These are phyloP conservation scores for Saccharum officinarum DNA, from an alignment of 176 grass and related monocot species.

Conservation along the genomic window DNA sequence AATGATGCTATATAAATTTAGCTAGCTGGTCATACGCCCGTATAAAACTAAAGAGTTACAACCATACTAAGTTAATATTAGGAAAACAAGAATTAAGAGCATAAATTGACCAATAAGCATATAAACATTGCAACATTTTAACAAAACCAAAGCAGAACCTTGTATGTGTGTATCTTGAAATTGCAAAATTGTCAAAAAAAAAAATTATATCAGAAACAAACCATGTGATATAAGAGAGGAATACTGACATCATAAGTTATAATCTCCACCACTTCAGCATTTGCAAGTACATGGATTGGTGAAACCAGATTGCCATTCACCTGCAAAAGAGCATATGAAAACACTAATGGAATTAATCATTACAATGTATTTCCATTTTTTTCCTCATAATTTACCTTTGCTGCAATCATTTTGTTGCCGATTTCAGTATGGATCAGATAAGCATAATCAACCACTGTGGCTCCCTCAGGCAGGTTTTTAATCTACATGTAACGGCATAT, in stretches of 20 bases:
- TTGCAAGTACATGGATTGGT: slow-evolving; percentile 82
- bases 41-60: slow-evolving; percentile 21
- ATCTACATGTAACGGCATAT: slow-evolving; percentile 51
- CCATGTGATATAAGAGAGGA: slow-evolving; percentile 27
- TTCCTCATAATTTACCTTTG: slow-evolving; percentile 67
- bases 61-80: slow-evolving; percentile 8
- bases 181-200: slow-evolving; percentile 9
- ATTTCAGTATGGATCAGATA: slow-evolving; percentile 99
- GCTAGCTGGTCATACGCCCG: not conserved
- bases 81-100: slow-evolving; percentile 7
- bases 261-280: slow-evolving; percentile 99
- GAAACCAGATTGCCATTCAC: slow-evolving; percentile 95
- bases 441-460: slow-evolving; percentile 98
- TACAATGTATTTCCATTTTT: slow-evolving; percentile 12
- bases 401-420: slow-evolving; percentile 93
- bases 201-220: slow-evolving; percentile 29
- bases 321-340: slow-evolving; percentile 61
- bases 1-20: not conserved
- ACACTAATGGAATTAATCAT: slow-evolving; percentile 30
- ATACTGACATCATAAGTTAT: slow-evolving; percentile 89
- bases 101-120: not conserved
- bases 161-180: slow-evolving; percentile 9
- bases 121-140: not conserved
- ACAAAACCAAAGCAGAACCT: not conserved
- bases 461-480: slow-evolving; percentile 93